These are phyloP conservation scores for Ammopiptanthus mongolicus DNA, from an alignment of 306 rosid genomes.

Conservation along the genomic window DNA sequence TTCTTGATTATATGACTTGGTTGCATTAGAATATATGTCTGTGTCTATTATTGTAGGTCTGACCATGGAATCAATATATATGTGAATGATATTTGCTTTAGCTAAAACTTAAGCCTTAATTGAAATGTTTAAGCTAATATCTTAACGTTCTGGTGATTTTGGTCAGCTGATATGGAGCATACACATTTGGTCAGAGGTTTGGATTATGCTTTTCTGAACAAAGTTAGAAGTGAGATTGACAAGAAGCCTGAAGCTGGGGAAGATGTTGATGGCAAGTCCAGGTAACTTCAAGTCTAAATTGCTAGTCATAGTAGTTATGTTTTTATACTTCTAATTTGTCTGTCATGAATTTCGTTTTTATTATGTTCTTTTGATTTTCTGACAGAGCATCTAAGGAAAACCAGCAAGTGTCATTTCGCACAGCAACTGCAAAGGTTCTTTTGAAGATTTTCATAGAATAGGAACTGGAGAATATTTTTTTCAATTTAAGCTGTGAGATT, in stretches of 20 bases:
- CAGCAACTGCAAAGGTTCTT: slow-evolving; percentile 81
- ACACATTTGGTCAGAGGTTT: slow-evolving; percentile 93
- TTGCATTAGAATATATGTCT: neutral
- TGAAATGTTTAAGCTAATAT: neutral
- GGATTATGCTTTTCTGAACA: slow-evolving; percentile 93
- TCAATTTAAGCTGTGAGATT: neutral
- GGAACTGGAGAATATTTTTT: slow-evolving; percentile 6
- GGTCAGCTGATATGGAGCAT: slow-evolving; percentile 90
- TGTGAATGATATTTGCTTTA: neutral
- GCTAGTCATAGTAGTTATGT: slow-evolving; percentile 14
- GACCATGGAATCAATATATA: neutral
- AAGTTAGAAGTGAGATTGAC: slow-evolving; percentile 91
- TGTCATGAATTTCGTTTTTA: neutral
- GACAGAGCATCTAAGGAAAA: slow-evolving; percentile 80
- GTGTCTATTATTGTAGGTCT: neutral
- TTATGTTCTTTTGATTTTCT: slow-evolving; percentile 16
- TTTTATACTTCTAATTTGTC: neutral
- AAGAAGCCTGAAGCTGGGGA: slow-evolving; percentile 79
- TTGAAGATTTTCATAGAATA: neutral
- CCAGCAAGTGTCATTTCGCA: slow-evolving; percentile 68
- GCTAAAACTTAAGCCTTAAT: neutral
- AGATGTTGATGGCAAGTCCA: slow-evolving; percentile 65
- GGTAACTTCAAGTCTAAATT: slow-evolving; percentile 37
- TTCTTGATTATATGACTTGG: neutral
- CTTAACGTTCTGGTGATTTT: slow-evolving; percentile 5